phyloP scores from a whole-genome alignment of 1,139 yeast species.

The Kodamaea fungicola region DNA sequence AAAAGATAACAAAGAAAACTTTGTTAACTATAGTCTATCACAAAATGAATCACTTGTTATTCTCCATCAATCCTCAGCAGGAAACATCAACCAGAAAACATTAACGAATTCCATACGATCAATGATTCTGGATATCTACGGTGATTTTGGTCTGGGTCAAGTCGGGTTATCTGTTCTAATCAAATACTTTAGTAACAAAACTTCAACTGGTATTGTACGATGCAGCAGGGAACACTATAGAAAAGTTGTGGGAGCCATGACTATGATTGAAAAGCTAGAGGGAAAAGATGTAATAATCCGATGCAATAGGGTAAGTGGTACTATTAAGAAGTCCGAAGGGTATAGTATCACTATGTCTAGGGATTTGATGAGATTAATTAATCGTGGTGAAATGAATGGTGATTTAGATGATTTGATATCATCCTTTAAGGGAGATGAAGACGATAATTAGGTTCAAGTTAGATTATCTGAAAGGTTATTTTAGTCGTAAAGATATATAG shows the following conservation, averaged over 20 bases:
- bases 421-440: conserved; percentile 8
- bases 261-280: conserved; percentile 55
- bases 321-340: conserved; percentile 81
- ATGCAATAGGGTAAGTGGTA: conserved; percentile 76
- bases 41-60: conserved; percentile 37
- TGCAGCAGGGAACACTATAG: conserved; percentile 67
- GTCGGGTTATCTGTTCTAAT: conserved; percentile 59
- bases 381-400: conserved; percentile 9
- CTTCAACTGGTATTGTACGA: conserved; percentile 82
- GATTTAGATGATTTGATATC: conserved; percentile 10
- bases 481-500: too few relatives aligned
- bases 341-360: conserved; percentile 50
- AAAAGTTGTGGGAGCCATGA: conserved; percentile 64
- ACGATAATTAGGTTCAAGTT: background rate
- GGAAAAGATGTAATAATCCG: conserved; percentile 54
- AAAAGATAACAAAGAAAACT: conserved; percentile 13
- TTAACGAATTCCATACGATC: conserved; percentile 53
- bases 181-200: conserved; percentile 76
- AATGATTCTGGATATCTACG: conserved; percentile 59
- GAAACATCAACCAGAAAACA: conserved; percentile 39
- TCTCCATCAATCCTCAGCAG: conserved; percentile 50
- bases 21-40: conserved; percentile 20
- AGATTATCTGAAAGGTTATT: too few relatives aligned
- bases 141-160: conserved; percentile 74
- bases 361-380: conserved; percentile 34